Evolutionary conservation across 768 basidiomycete species (phyloP).

Genomic region (Antrodiella citrinella): DNA sequence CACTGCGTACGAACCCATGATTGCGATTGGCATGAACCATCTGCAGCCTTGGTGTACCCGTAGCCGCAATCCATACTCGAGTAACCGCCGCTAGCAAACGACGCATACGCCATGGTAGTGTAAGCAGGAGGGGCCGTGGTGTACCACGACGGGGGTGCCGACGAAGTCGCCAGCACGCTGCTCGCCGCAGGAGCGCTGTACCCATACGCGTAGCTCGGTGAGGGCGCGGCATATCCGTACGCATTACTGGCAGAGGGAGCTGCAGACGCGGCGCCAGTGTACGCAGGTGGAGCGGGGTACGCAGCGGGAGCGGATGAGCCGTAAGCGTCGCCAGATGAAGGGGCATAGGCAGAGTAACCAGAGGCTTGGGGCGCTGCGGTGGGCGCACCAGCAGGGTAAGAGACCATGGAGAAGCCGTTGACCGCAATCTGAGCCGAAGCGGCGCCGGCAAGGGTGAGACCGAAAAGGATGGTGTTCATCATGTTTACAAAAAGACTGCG

Average conservation of each 20-base stretch:
- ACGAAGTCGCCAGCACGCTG: constrained; percentile 12
- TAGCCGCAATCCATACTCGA: constrained; percentile 62
- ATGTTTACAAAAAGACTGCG: constrained; percentile 35
- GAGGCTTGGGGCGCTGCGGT: constrained; percentile 21
- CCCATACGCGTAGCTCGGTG: constrained; percentile 2
- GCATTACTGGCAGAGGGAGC: neutral
- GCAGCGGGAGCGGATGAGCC: neutral
- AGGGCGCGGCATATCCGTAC: neutral
- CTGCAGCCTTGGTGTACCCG: constrained; percentile 47
- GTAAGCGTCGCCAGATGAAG: constrained; percentile 15
- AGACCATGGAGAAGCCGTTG: constrained; percentile 30
- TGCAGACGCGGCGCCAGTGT: neutral
- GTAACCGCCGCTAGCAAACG: constrained; percentile 58
- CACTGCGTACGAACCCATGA: constrained; percentile 46
- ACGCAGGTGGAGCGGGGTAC: too few relatives aligned
- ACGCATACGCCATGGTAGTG: constrained; percentile 47
- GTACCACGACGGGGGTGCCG: constrained; percentile 19
- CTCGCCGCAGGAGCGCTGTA: constrained; percentile 3
- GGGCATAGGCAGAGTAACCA: constrained; percentile 17
- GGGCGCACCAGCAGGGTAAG: constrained; percentile 1
- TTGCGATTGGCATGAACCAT: constrained; percentile 46
- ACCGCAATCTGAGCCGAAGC: constrained; percentile 48
- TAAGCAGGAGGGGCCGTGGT: constrained; percentile 26
- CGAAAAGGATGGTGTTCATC: constrained; percentile 48
- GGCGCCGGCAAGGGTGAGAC: constrained; percentile 49